phyloP scores from a whole-genome alignment of 805 yeast genomes.

The Clavispora santaluciae region DNA sequence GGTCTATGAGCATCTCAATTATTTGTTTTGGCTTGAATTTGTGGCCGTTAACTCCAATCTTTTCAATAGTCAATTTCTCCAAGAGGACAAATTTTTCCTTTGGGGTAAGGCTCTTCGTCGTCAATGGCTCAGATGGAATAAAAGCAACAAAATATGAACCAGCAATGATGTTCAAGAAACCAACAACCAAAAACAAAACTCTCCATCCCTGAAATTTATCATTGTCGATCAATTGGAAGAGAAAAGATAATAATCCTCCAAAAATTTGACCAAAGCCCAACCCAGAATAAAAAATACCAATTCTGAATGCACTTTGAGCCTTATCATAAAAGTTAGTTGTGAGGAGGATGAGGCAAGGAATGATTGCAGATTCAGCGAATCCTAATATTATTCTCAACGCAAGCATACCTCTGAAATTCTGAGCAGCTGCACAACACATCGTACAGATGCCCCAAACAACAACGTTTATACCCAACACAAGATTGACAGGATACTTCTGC shows the following conservation, averaged over 20 bases:
- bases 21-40: constrained; percentile 13
- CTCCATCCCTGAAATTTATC: constrained; percentile 16
- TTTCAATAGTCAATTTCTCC: constrained; percentile 11
- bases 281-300: constrained; percentile 14
- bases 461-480: constrained; percentile 12
- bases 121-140: constrained; percentile 18
- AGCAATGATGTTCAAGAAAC: constrained; percentile 13
- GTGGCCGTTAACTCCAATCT: constrained; percentile 15
- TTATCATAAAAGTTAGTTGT: constrained; percentile 13
- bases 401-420: constrained; percentile 10
- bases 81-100: constrained; percentile 17
- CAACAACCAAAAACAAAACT: constrained; percentile 18
- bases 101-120: constrained; percentile 14
- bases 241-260: constrained; percentile 18
- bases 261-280: constrained; percentile 19
- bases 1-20: constrained; percentile 13
- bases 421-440: constrained; percentile 13
- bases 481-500: constrained; percentile 13
- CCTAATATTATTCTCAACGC: constrained; percentile 13
- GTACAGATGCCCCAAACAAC: constrained; percentile 12
- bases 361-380: constrained; percentile 13
- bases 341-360: constrained; percentile 12
- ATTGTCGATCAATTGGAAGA: constrained; percentile 14
- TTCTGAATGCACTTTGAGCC: constrained; percentile 12
- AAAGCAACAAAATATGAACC: constrained; percentile 14